A percentile compares a stretch with the other conserved stretches of the same genome.
Evolutionary conservation across 2,329 filamentous ascomycete species (phyloP).

Genomic region (Penicillium sp.): DNA sequence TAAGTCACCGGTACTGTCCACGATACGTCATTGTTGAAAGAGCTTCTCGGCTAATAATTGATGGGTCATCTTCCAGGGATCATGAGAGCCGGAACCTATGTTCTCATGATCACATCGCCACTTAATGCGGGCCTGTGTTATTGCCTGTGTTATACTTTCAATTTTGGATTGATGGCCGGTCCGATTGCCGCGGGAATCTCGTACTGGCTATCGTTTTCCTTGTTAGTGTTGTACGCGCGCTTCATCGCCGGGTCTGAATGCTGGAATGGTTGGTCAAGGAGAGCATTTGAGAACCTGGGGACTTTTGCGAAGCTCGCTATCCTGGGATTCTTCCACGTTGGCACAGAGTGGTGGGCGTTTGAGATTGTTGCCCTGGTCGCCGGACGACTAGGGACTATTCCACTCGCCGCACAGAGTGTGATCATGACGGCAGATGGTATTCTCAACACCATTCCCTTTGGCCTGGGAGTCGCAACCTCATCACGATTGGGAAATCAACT

Average conservation of each 20-base stretch:
- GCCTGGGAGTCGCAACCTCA: conserved; percentile 74
- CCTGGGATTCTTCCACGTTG: conserved; percentile 74
- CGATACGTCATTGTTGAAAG: no score
- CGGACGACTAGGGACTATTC: conserved; percentile 69
- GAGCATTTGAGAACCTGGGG: conserved; percentile 59
- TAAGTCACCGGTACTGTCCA: conserved; percentile 18
- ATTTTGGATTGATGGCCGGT: conserved; percentile 68
- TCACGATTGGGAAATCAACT: conserved; percentile 74
- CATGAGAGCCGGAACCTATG: conserved; percentile 59
- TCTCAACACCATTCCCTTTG: conserved; percentile 80
- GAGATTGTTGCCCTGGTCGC: conserved; percentile 82
- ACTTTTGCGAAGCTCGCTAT: conserved; percentile 69
- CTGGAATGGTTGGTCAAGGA: conserved; percentile 68
- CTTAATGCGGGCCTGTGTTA: conserved; percentile 55
- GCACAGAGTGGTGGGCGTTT: conserved; percentile 92
- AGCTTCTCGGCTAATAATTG: neutral
- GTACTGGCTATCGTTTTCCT: conserved; percentile 77
- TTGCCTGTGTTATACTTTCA: conserved; percentile 66
- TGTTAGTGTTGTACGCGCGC: conserved; percentile 66
- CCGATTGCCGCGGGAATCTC: conserved; percentile 76
- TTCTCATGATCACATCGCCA: conserved; percentile 56
- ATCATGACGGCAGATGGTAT: conserved; percentile 88
- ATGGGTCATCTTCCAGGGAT: conserved; percentile 40
- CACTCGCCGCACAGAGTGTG: conserved; percentile 75
- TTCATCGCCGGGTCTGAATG: conserved; percentile 67